A percentile compares a stretch with the other conserved stretches of the same genome.
Conservation (phyloP, 352 stramenopile genomes). For the Pythium aphanidermatum region DNA sequence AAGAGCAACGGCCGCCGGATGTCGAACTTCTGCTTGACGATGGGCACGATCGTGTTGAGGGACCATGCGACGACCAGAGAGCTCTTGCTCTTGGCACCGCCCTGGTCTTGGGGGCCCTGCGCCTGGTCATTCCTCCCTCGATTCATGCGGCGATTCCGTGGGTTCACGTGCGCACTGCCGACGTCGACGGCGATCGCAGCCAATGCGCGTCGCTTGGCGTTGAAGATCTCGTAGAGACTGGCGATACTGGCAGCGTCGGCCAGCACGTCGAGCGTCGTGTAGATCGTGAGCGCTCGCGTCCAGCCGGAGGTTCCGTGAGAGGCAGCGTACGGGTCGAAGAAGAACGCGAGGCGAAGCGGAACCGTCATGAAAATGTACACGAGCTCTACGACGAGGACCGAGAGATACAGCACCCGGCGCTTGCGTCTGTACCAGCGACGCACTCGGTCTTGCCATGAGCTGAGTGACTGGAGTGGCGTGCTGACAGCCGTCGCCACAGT, state of each 20-base stretch:
- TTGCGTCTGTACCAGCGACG: constrained; percentile 11
- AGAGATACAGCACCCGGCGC: constrained; percentile 15
- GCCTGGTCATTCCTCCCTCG: background rate
- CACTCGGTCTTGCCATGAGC: too few species aligned
- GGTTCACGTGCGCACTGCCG: constrained; percentile 12
- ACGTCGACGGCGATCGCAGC: constrained; percentile 28
- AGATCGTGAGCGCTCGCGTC: constrained; percentile 40
- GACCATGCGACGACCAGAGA: constrained; percentile 42
- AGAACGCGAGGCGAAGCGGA: constrained; percentile 33
- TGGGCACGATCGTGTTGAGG: constrained; percentile 55
- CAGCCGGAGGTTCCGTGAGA: constrained; percentile 19
- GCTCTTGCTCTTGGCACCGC: constrained; percentile 7
- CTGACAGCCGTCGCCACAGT: background rate
- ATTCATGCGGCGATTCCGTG: constrained; percentile 15
- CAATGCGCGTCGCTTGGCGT: constrained; percentile 28
- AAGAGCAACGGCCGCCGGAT: constrained; percentile 36
- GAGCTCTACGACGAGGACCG: constrained; percentile 21
- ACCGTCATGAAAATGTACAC: constrained; percentile 37
- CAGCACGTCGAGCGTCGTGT: constrained; percentile 43
- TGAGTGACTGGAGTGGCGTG: background rate
- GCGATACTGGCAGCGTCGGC: constrained; percentile 33
- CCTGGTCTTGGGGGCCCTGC: background rate
- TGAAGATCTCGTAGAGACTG: constrained; percentile 51
- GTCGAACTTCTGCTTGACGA: constrained; percentile 16
- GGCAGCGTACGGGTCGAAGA: constrained; percentile 32